Percentiles rank a stretch among this genome's conserved stretches.
phyloP scores from a whole-genome alignment of 129 eudicot genomes.

The Centella asiatica region DNA sequence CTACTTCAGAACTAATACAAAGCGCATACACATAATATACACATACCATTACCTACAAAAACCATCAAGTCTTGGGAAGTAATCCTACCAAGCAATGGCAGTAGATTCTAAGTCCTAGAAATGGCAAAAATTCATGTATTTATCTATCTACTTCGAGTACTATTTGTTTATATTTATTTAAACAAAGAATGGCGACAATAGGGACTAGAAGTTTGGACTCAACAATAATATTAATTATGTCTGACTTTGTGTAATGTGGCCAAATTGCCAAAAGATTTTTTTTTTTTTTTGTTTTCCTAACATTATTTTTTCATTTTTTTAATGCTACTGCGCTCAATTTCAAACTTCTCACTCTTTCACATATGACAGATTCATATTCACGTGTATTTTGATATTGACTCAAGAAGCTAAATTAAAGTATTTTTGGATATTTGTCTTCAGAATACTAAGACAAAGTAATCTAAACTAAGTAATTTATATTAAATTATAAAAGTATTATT shows the following conservation, averaged over 20 bases:
- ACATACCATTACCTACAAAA: too few relatives aligned
- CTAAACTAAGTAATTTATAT: background rate
- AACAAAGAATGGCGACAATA: slow-evolving; percentile 1
- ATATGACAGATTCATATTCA: too few relatives aligned
- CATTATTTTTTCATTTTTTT: background rate
- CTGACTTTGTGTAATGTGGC: background rate
- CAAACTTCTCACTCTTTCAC: too few relatives aligned
- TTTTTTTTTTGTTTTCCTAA: background rate
- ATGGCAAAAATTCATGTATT: background rate
- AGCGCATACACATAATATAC: too few relatives aligned
- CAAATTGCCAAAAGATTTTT: background rate
- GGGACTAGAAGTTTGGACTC: background rate
- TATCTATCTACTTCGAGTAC: background rate
- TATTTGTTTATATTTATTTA: background rate
- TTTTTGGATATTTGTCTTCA: background rate
- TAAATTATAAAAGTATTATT: background rate
- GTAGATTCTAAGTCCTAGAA: background rate
- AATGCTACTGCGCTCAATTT: too few relatives aligned
- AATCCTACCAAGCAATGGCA: background rate
- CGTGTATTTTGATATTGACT: too few relatives aligned
- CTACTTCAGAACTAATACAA: too few relatives aligned
- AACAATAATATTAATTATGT: background rate
- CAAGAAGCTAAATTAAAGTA: too few relatives aligned
- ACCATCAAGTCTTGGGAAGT: slow-evolving; percentile 3
- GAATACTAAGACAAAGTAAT: background rate